phyloP scores from a whole-genome alignment of 371 early-diverging fungal genomes.

The Haplosporangium sp. region DNA sequence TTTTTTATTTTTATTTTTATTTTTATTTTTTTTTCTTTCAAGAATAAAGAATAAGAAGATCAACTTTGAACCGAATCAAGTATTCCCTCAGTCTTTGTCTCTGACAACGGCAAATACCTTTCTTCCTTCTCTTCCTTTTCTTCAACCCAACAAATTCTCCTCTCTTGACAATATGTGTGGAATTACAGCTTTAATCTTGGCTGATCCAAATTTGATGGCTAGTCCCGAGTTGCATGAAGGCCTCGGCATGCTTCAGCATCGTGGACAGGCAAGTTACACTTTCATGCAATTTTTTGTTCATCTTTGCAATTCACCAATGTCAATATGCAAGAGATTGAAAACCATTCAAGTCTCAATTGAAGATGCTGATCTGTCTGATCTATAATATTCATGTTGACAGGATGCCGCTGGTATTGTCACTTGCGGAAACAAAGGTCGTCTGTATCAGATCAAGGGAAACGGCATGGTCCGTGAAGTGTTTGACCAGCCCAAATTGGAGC shows the following conservation, averaged over 20 bases:
- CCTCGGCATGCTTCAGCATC: slow-evolving; percentile 94
- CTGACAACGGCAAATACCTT: slow-evolving; percentile 2
- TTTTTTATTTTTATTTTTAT: slow-evolving; percentile 16
- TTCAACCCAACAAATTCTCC: not conserved
- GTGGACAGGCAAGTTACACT: slow-evolving; percentile 88
- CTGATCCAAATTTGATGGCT: slow-evolving; percentile 81
- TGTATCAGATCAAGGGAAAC: slow-evolving; percentile 97
- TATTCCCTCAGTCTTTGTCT: slow-evolving; percentile 5
- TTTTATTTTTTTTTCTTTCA: slow-evolving; percentile 21
- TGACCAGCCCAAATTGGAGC: slow-evolving; percentile 77
- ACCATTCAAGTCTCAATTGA: not conserved
- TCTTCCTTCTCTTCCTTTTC: slow-evolving; percentile 7
- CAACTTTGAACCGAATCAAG: slow-evolving; percentile 16
- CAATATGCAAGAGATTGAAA: not conserved
- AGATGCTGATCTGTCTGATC: not conserved
- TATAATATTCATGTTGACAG: slow-evolving; percentile 57
- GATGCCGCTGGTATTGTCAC: slow-evolving; percentile 99
- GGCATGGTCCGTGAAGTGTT: slow-evolving; percentile 98
- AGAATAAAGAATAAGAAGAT: not conserved
- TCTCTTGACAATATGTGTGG: slow-evolving; percentile 83
- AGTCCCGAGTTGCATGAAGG: slow-evolving; percentile 92
- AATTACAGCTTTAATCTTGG: slow-evolving; percentile 87
- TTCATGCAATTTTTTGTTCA: not conserved
- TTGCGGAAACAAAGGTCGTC: slow-evolving; percentile 93
- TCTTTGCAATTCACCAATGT: not conserved